These are phyloP conservation scores for Zygoascus bituminiphila DNA, from an alignment of 805 yeast species.

Conservation along the genomic window DNA sequence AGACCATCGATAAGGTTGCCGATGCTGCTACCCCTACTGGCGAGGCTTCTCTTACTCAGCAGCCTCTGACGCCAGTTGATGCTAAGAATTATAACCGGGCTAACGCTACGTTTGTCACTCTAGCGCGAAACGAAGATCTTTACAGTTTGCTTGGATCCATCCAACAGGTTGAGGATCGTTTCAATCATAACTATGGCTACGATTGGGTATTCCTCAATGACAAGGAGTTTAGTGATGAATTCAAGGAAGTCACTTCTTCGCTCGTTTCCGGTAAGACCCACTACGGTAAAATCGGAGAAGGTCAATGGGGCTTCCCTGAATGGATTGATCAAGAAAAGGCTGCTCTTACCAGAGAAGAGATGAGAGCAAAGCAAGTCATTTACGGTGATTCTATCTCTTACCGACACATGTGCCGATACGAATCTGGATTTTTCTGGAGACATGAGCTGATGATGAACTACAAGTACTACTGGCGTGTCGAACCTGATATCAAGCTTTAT, in stretches of 20 bases:
- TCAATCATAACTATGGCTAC: conserved; percentile 66
- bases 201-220: conserved; percentile 94
- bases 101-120: conserved; percentile 42
- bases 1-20: not conserved
- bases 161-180: conserved; percentile 66
- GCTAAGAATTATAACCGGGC: conserved; percentile 19
- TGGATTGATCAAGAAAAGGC: conserved; percentile 73
- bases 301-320: conserved; percentile 83
- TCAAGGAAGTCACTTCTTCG: conserved; percentile 44
- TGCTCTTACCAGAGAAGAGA: conserved; percentile 46
- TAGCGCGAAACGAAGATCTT: conserved; percentile 64
- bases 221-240: conserved; percentile 62
- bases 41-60: conserved; percentile 1
- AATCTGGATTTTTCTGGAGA: conserved; percentile 75
- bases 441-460: conserved; percentile 58
- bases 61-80: not conserved
- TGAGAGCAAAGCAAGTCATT: conserved; percentile 48
- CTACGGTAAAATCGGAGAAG: conserved; percentile 64
- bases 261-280: conserved; percentile 59
- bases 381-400: conserved; percentile 72
- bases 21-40: conserved; percentile 4
- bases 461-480: conserved; percentile 91
- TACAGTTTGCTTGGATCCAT: conserved; percentile 52
- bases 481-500: conserved; percentile 65
- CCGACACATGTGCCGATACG: conserved; percentile 87